Evolutionary conservation across 2,329 filamentous ascomycete genomes (phyloP), one percentile per base, ranked within the genome.

Genomic region (Diaporthe sp.): DNA sequence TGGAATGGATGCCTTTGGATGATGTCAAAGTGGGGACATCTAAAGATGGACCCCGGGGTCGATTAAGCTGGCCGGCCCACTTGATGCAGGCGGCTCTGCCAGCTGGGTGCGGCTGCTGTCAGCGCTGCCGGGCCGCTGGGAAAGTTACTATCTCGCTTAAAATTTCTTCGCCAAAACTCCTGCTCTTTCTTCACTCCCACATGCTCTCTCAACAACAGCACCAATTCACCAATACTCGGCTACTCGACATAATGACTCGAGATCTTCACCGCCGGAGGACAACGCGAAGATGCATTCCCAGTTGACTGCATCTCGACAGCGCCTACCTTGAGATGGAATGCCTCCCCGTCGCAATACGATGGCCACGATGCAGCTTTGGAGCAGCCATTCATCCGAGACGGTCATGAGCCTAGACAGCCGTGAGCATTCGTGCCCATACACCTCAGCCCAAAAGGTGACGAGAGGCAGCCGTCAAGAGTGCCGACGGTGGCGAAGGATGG

Each of bases 21-120:
- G 75, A 75, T 75, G 72, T 76, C 75, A 75, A 76, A 51, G 75
- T 76, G 75, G 74, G 49, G 61, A 31, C 61, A 31, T 4, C 17
- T 25, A 9, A 13, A 10, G 57, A 34, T 58, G 51, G 51, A 71
- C 51, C 31, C 68, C 25, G 37, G 60, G 72, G 20, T 53, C 17
- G 28, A 42, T 31, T 5, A 15, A 47, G 39, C 42, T 25, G 51
- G 34, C 20, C 51, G 44, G 31, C 42, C 49, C 55, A 53, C 57
- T 28, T 51, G 31, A 17, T 28, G 44, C 68, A 15, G 34, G 34
- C 39, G 1, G 34, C 25, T 44, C 53, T 67, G 65, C 65, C 65
- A 70, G 65, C 65, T 70, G 65, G 49, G 65, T 25, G 31, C 65
- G 65, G 65, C 65, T 42, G 65, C 2, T 55, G 2, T 28, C 22